Evolutionary conservation across 163 green algal genomes (phyloP), one percentile per base, ranked within the genome.

Genomic region (Coccomyxa subellipsoidea): DNA sequence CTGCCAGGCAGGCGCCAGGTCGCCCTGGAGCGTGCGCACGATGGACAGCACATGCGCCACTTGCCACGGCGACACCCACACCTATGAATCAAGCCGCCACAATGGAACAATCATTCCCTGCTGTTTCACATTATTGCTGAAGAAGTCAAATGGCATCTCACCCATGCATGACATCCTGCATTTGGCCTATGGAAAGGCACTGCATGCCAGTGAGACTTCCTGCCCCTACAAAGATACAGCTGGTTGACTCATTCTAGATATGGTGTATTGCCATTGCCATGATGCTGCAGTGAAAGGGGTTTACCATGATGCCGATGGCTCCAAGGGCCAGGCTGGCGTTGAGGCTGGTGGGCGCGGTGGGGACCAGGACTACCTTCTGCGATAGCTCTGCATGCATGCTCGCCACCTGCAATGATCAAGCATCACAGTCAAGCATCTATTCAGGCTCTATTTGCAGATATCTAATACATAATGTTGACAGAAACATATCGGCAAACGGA

Each of bases 21-120:
- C 75, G 31, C 54, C 38, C 40, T 78, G 69, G 6, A 83, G 72
- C 36, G 54, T 83, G 34, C 79, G 37, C 8, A 85, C 47, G n/a
- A 85, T 88, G 53, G 84, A 88, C 32, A 88, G 77, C 23, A 85
- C 59, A 34, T 88, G 80, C 9, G 84, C 80, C 29, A 88, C 84
- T 40, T 83, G 88, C 25, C 85, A 79, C 1, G 87, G 87, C 0
- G 87, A 91, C 54, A 92, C 23, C 89, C 89, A 92, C 9, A 81
- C 79, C 81, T 89, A 79, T 36, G 31, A 53, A 2, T 34, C 1
- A 18, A 36, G 27, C 66, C 12, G 12, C 47, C 47, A 66, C 18
- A 18, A 66, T 66, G 47, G 47, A 18, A 66, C 12, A 66, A n/a
- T n/a, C n/a, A n/a, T n/a, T n/a, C n/a, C n/a, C n/a, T n/a, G n/a